Evolutionary conservation across 768 basidiomycete genomes (phyloP).

Genomic region (Russula brevipes): DNA sequence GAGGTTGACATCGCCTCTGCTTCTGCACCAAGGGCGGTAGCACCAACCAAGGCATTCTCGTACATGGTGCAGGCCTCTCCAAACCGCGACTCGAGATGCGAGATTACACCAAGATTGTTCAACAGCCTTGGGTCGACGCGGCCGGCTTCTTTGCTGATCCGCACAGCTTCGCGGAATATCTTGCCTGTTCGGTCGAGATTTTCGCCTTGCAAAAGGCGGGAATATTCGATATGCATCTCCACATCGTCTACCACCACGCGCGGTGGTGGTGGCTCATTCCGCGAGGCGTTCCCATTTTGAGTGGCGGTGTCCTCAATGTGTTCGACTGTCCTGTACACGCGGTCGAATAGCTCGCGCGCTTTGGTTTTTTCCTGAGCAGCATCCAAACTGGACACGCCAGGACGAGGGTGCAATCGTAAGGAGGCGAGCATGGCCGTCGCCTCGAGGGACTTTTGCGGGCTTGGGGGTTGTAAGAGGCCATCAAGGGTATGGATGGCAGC

Average conservation of each 20-base stretch:
- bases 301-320: slow-evolving; percentile 48
- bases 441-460: slow-evolving; percentile 65
- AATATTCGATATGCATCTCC: slow-evolving; percentile 88
- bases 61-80: slow-evolving; percentile 59
- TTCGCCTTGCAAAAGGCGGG: slow-evolving; percentile 82
- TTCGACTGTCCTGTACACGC: slow-evolving; percentile 61
- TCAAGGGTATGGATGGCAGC: slow-evolving; percentile 85
- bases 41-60: slow-evolving; percentile 64
- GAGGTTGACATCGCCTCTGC: slow-evolving; percentile 74
- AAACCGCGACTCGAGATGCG: slow-evolving; percentile 61
- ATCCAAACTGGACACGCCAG: slow-evolving; percentile 72
- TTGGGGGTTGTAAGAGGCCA: slow-evolving; percentile 62
- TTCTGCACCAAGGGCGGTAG: slow-evolving; percentile 42
- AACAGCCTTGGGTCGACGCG: slow-evolving; percentile 61
- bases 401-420: slow-evolving; percentile 75
- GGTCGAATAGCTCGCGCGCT: slow-evolving; percentile 80
- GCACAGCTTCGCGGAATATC: slow-evolving; percentile 68
- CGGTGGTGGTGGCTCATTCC: slow-evolving; percentile 21
- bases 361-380: slow-evolving; percentile 60
- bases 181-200: slow-evolving; percentile 65
- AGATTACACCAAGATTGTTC: slow-evolving; percentile 76
- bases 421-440: slow-evolving; percentile 87
- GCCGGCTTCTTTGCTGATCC: slow-evolving; percentile 47
- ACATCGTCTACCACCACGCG: slow-evolving; percentile 60
- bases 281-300: slow-evolving; percentile 26